Evolutionary conservation across 805 yeast species (phyloP).

Genomic region (Citeromyces nyonsensis): DNA sequence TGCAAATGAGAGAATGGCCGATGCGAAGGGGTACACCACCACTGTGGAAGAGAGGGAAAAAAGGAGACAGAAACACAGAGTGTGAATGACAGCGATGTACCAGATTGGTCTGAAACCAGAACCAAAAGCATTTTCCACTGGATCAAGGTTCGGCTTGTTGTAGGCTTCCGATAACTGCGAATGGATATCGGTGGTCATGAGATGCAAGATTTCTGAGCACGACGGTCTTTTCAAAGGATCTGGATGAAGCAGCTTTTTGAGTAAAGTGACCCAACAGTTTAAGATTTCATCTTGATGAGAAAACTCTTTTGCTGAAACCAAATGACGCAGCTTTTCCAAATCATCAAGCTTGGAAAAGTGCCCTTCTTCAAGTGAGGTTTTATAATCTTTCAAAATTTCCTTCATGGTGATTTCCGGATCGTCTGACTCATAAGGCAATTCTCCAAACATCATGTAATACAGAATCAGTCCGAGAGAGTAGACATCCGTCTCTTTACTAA

Average conservation of each 20-base stretch:
- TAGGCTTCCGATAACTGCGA: neutral
- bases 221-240: slow-evolving; percentile 23
- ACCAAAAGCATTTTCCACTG: too few species aligned
- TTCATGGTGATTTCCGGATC: slow-evolving; percentile 8
- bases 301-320: neutral
- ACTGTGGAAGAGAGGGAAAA: neutral
- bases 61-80: too few species aligned
- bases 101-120: too few species aligned
- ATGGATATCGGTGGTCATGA: slow-evolving; percentile 7
- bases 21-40: too few species aligned
- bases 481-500: slow-evolving; percentile 60
- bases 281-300: slow-evolving; percentile 15
- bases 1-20: neutral
- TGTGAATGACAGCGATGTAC: too few species aligned
- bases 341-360: slow-evolving; percentile 9
- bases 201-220: slow-evolving; percentile 20
- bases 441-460: slow-evolving; percentile 57
- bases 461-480: slow-evolving; percentile 79
- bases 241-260: slow-evolving; percentile 8
- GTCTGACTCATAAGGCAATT: slow-evolving; percentile 37
- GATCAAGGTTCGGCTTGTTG: slow-evolving; percentile 12
- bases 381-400: slow-evolving; percentile 8
- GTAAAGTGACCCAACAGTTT: slow-evolving; percentile 16
- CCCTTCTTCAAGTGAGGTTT: slow-evolving; percentile 1
- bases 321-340: slow-evolving; percentile 4